These are phyloP conservation scores for Streptanthus diversifolius DNA, from an alignment of 345 rosid genomes.

Conservation along the genomic window DNA sequence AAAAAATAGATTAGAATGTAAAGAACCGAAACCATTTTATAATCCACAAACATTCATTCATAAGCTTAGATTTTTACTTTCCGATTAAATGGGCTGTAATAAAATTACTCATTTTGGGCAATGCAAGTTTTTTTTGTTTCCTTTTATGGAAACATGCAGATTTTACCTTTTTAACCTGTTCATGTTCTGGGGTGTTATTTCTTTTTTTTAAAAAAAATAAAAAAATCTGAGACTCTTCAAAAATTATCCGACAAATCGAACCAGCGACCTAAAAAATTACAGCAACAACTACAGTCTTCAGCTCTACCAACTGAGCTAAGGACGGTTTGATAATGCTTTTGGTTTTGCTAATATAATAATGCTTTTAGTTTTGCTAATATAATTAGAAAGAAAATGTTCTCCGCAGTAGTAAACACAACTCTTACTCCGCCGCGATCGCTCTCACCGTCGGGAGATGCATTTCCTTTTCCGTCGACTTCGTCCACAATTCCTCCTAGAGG, in stretches of 20 bases:
- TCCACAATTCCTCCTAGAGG: not conserved
- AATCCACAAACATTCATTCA: no score
- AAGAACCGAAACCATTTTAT: no score
- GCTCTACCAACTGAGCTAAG: slow-evolving; percentile 99
- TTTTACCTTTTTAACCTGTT: not conserved
- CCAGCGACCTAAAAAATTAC: slow-evolving; percentile 66
- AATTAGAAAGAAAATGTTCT: not conserved
- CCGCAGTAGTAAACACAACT: not conserved
- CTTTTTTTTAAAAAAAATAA: no score
- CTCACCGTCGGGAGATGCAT: not conserved
- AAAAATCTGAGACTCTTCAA: not conserved
- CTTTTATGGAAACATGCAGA: not conserved
- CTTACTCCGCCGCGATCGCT: not conserved
- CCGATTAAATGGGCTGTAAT: no score
- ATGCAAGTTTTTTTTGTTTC: no score
- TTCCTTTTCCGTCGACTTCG: not conserved
- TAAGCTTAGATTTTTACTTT: no score
- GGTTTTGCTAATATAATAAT: no score
- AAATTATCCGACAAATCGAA: slow-evolving; percentile 25
- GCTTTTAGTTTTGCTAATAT: no score
- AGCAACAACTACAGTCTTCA: slow-evolving; percentile 63
- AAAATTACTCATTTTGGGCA: no score
- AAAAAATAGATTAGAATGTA: no score
- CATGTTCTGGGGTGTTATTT: not conserved
- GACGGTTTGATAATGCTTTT: no score